phyloP scores from a whole-genome alignment of 2,329 filamentous ascomycete genomes.

The Cadophora malorum region DNA sequence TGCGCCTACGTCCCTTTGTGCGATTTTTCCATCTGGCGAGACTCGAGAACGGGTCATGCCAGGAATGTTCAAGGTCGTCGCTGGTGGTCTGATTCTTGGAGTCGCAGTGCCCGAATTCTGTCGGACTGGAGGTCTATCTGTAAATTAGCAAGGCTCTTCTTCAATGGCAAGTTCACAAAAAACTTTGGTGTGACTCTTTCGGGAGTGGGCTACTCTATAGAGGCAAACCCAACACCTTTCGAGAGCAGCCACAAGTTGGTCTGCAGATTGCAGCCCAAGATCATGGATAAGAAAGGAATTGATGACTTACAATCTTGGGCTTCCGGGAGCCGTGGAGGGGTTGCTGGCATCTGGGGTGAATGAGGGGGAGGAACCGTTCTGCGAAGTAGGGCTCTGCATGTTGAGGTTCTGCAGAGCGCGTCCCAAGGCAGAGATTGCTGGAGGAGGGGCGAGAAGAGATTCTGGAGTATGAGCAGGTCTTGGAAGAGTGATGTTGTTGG shows the following conservation, averaged over 20 bases:
- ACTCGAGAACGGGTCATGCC: conserved; percentile 95
- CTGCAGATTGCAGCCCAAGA: neutral
- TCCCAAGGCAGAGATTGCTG: conserved; percentile 26
- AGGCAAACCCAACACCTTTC: neutral
- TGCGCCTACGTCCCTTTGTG: conserved; percentile 90
- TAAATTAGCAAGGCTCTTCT: conserved; percentile 23
- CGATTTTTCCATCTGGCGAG: conserved; percentile 93
- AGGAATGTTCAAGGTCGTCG: conserved; percentile 95
- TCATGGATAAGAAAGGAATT: neutral
- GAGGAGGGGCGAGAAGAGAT: conserved; percentile 10
- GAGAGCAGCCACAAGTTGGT: neutral
- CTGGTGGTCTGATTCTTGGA: conserved; percentile 78
- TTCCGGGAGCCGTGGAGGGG: conserved; percentile 43
- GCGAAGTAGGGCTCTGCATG: conserved; percentile 17
- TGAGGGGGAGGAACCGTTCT: conserved; percentile 17
- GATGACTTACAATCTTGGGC: conserved; percentile 44
- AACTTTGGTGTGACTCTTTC: conserved; percentile 6
- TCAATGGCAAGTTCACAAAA: neutral
- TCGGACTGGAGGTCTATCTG: conserved; percentile 65
- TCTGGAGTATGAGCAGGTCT: conserved; percentile 9
- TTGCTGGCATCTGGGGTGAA: conserved; percentile 29
- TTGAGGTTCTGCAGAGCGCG: conserved; percentile 24
- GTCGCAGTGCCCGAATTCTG: conserved; percentile 80
- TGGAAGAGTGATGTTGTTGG: conserved; percentile 25
- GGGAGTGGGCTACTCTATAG: neutral